Base-by-base conservation (phyloP, 2,329 filamentous ascomycete species). In the Pseudogymnoascus sp. region DNA sequence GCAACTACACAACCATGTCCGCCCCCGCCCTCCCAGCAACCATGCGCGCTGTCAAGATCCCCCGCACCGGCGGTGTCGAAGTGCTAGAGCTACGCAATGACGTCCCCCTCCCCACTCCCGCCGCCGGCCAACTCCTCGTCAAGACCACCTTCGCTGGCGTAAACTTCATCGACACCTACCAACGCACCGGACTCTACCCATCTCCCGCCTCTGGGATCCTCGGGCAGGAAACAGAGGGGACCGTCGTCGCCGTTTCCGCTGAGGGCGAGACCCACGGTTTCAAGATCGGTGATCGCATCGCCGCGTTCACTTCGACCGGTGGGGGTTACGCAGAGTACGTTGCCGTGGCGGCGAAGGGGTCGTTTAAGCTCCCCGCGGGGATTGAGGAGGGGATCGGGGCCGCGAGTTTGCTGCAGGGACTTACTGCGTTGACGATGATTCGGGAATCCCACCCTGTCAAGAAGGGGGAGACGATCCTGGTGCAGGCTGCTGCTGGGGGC, bases 151-250 rank as follows among this genome's bases (percentile, higher is more conserved):
- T 83, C 71, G 80, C 88, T 57, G 92, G 91, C 63, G 78, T 96
- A 64, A 96, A 96, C 76, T 96, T 83, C 76, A 95, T 96, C 69
- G 92, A 96, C 75, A 96, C 78, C 38, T 96, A 96, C 76, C 95
- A 92, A 82, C 90, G 92, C 72, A 85, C 82, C 11, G 92, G 92
- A 9, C 82, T 96, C 58, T 96, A 96, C 78, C 77, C 85, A 1
- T 80, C 88, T 0, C 72, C 76, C 1, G 84, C 89, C 68, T 92
- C 91, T 4, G 82, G 89, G 68, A 85, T 87, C 58, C 86, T 93
- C 18, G 91, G 92, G 64, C 87, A 88, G 68, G 92, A 97, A 77
- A 89, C 81, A 62, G 82, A 84, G 62, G 91, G 92, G 63, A 85
- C 81, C 39, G 76, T 96, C 65, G 84, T 86, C 39, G 78, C 86